Evolutionary conservation across 345 rosid species (phyloP).

Genomic region (Stellera chamaejasme): DNA sequence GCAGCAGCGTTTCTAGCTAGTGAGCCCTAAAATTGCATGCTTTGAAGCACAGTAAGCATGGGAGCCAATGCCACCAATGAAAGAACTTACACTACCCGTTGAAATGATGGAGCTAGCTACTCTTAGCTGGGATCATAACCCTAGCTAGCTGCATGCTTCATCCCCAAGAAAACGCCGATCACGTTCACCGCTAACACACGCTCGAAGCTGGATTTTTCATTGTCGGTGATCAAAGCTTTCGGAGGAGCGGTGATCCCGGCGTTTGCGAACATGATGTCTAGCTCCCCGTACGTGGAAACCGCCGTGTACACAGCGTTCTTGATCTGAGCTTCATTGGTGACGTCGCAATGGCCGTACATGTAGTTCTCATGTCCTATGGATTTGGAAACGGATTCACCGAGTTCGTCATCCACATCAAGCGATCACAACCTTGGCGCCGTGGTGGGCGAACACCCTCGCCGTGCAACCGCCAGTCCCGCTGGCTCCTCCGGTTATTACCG

Average conservation of each 20-base stretch:
- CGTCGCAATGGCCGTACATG: constrained; percentile 19
- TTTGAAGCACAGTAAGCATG: constrained; percentile 39
- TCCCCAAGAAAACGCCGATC: constrained; percentile 17
- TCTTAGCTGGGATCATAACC: constrained; percentile 21
- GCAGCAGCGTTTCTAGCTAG: constrained; percentile 34
- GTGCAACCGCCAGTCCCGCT: constrained; percentile 13
- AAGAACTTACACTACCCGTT: constrained; percentile 12
- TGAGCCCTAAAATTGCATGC: constrained; percentile 43
- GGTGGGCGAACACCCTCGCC: constrained; percentile 12
- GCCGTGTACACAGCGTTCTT: constrained; percentile 16
- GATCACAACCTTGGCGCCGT: constrained; percentile 21
- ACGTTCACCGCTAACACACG: constrained; percentile 7
- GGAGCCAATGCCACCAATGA: constrained; percentile 8
- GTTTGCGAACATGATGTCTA: constrained; percentile 28
- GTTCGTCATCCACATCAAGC: constrained; percentile 22
- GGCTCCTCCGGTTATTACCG: constrained; percentile 16
- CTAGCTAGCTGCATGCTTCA: constrained; percentile 26
- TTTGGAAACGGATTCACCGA: constrained; percentile 7
- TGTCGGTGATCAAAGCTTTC: constrained; percentile 1
- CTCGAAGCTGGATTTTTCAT: constrained; percentile 13
- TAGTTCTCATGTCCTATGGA: constrained; percentile 14
- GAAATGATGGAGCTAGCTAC: constrained; percentile 14
- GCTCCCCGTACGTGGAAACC: constrained; percentile 17
- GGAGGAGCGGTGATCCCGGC: constrained; percentile 7
- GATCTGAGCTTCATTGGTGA: constrained; percentile 15